Base-by-base conservation (phyloP, 257 asterid species). In the Solanum chmielewskii region DNA sequence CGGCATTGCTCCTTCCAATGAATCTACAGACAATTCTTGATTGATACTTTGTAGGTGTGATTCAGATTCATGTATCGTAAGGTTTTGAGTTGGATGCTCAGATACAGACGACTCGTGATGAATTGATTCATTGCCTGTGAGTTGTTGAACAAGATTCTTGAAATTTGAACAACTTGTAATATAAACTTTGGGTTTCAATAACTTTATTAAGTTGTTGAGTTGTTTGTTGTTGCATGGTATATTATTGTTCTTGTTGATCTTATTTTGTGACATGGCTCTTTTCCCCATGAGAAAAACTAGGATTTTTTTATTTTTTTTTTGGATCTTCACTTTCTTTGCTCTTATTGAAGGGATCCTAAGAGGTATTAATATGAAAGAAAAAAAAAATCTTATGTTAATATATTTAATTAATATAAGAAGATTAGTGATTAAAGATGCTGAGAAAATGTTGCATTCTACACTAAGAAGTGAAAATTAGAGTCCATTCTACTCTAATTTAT, bases 141-240 rank as follows among this genome's bases (percentile, higher is more conserved):
- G 68, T 59, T 59, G 68, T 91, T 93, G 95, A 74, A 93, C 95
- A 27, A 93, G 93, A 15, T 45, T 84, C 91, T 91, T 92, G 95
- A 93, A 93, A 71, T 90, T 91, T 35, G 91, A 88, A 66, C 91
- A 74, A 56, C 88, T 88, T 3, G 92, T 92, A 86, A 92, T 91
- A 87, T 89, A 93, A 33, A 92, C 94, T 77, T 91, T 93, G 11
- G 94, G 95, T 20, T 83, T 70, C 89, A 93, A 42, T 42, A 86
- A 81, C 76, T 91, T 90, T 35, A 91, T 91, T 88, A 89, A 85
- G 59, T 86, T 86, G 86, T 86, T 91, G 82, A 89, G 64, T 35
- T 88, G 88, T 45, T 90, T 90, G 88, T 90, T 93, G 84, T 89
- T 86, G 25, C 86, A 88, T 29, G 59, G 49, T 37, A 37, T n/a